Evolutionary conservation across 352 stramenopile genomes (phyloP).

Genomic region (Phytopythium montanum): DNA sequence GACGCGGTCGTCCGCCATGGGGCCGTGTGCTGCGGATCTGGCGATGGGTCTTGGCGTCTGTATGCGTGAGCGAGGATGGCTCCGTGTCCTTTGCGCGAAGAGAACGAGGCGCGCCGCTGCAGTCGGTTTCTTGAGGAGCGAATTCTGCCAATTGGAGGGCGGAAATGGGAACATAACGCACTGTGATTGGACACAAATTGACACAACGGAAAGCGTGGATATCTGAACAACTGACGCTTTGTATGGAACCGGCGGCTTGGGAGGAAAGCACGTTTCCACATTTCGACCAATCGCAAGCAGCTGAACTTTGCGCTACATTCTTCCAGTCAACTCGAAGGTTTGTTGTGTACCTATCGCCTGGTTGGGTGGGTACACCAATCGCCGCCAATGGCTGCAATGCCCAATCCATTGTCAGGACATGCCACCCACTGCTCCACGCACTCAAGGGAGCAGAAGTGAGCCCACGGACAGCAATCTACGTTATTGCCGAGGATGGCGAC

Average conservation of each 20-base stretch:
- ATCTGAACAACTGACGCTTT: neutral
- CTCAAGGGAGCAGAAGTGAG: neutral
- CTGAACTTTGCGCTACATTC: neutral
- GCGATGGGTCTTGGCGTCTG: neutral
- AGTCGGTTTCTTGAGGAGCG: neutral
- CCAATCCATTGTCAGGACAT: no score
- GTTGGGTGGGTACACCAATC: neutral
- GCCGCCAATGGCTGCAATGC: neutral
- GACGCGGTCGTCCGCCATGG: slow-evolving; percentile 7
- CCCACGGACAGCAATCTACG: neutral
- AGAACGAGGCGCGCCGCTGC: neutral
- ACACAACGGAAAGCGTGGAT: neutral
- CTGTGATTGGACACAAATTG: neutral
- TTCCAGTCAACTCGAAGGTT: neutral
- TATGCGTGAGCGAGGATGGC: neutral
- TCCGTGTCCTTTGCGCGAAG: neutral
- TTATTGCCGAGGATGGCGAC: no score
- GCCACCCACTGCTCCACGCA: no score
- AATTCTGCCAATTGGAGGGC: neutral
- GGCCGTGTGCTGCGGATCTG: neutral
- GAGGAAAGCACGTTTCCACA: neutral
- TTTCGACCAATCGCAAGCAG: neutral
- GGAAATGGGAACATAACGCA: neutral
- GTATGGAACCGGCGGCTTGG: neutral
- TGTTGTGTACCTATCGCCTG: neutral